Evolutionary conservation across 31 red algal species (phyloP).

Genomic region (Asparagopsis taxiformis): DNA sequence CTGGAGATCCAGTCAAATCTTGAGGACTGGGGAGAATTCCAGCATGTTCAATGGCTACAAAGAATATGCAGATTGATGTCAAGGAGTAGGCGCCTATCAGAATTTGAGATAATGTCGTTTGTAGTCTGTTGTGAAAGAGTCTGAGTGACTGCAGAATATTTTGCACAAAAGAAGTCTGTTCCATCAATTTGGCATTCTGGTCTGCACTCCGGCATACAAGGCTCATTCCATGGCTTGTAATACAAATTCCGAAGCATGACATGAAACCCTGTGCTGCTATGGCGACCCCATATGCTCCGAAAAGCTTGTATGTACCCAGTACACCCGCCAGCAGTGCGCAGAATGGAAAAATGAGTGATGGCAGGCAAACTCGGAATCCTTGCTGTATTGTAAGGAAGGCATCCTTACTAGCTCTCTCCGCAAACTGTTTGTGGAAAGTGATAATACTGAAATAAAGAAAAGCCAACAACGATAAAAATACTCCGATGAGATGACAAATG

Average conservation of each 20-base stretch:
- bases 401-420: too few species aligned
- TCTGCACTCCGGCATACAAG: slow-evolving; percentile 46
- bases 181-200: slow-evolving; percentile 17
- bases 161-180: background rate
- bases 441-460: too few species aligned
- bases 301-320: slow-evolving; percentile 63
- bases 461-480: slow-evolving; percentile 1
- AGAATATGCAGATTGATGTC: background rate
- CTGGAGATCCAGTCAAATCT: background rate
- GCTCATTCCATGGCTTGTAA: slow-evolving; percentile 43
- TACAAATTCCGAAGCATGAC: slow-evolving; percentile 29
- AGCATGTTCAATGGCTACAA: background rate
- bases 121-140: background rate
- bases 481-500: slow-evolving; percentile 38
- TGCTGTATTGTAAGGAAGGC: slow-evolving; percentile 35
- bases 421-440: too few species aligned
- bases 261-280: slow-evolving; percentile 50
- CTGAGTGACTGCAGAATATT: background rate
- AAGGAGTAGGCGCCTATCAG: background rate
- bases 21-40: background rate
- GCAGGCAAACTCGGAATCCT: slow-evolving; percentile 58
- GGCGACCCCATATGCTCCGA: slow-evolving; percentile 67
- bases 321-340: slow-evolving; percentile 54
- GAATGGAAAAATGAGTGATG: slow-evolving; percentile 28
- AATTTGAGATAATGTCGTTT: background rate